Evolutionary conservation across 2,329 filamentous ascomycete genomes (phyloP).

Genomic region (Hortaea sp.): DNA sequence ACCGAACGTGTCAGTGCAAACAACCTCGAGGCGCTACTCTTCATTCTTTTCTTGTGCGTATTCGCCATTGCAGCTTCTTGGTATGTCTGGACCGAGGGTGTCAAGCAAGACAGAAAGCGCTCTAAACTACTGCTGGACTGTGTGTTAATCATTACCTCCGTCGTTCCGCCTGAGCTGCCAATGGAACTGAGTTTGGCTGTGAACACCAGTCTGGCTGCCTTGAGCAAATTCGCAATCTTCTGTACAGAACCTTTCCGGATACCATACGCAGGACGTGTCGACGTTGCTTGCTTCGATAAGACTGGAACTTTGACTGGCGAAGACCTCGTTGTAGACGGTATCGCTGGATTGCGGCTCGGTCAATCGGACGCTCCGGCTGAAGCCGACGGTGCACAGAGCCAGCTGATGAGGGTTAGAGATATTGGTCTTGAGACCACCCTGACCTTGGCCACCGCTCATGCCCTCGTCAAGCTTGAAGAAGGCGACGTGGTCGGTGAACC

Average conservation of each 20-base stretch:
- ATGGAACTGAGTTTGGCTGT: conserved; percentile 98
- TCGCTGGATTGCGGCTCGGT: conserved; percentile 75
- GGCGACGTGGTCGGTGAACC: conserved; percentile 95
- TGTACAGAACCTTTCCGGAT: conserved; percentile 99
- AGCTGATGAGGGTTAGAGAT: conserved; percentile 60
- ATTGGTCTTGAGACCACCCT: conserved; percentile 75
- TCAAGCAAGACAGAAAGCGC: conserved; percentile 85
- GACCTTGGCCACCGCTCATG: conserved; percentile 89
- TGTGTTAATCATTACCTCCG: conserved; percentile 92
- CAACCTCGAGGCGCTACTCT: conserved; percentile 89
- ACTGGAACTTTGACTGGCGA: conserved; percentile 94
- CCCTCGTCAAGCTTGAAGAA: conserved; percentile 90
- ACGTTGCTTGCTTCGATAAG: conserved; percentile 97
- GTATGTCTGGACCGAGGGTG: conserved; percentile 98
- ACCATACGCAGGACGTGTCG: conserved; percentile 87
- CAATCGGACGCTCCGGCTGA: conserved; percentile 54
- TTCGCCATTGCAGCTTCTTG: conserved; percentile 96
- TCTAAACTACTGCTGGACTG: conserved; percentile 97
- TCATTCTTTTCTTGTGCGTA: conserved; percentile 91
- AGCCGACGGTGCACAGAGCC: conserved; percentile 71
- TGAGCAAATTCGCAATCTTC: conserved; percentile 94
- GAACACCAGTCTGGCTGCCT: conserved; percentile 88
- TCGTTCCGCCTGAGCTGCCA: conserved; percentile 93
- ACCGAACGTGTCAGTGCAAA: conserved; percentile 98
- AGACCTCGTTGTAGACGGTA: conserved; percentile 91